Base-by-base conservation (phyloP, 2,329 filamentous ascomycete species). In the Cercospora sp. region DNA sequence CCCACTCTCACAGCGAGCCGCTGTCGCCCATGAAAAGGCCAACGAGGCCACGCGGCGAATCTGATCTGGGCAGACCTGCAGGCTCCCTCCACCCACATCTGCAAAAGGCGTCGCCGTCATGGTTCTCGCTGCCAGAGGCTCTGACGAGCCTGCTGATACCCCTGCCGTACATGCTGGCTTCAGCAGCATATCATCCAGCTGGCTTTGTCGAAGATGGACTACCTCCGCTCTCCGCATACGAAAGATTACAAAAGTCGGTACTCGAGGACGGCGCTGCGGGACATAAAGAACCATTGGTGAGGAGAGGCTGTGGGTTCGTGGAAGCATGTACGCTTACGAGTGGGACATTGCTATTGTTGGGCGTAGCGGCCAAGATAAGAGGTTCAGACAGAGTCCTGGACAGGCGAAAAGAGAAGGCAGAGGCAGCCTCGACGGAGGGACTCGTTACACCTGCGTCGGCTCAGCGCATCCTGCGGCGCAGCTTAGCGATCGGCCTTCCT, bases 131-230 rank as follows among this genome's bases (percentile, higher is more conserved):
- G 16, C 78, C 80, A 28, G 84, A 87, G 73, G 76, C 82, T 5
- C 69, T 86, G 65, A 84, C 84, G 5, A 84, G 84, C 26, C 71
- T 85, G 64, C 77, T 87, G 31, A 77, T 85, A 28, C 82, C 83
- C 7, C 76, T 85, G 28, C 84, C 84, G 5, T 85, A 80, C 66
- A 71, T 85, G 63, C 77, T 85, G 62, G 82, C 82, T 6, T 82
- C 82, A 6, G 74, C 83, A 16, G 82, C 82, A 64, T 84, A 82
- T 69, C 80, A 80, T 7, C 71, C 72, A n/a, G 67, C 68, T 9
- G 68, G 66, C 26, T 68, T 74, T 31, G 68, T 71, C 31, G 70
- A 73, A 20, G 64, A 72, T 53, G 73, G 69, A 1, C 69, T 75
- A n/a, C 73, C 72, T 36, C 74, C 76, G 10, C 72, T 78, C 2